phyloP scores from a whole-genome alignment of 164 flowering plant genomes.

The Protea cynaroides region DNA sequence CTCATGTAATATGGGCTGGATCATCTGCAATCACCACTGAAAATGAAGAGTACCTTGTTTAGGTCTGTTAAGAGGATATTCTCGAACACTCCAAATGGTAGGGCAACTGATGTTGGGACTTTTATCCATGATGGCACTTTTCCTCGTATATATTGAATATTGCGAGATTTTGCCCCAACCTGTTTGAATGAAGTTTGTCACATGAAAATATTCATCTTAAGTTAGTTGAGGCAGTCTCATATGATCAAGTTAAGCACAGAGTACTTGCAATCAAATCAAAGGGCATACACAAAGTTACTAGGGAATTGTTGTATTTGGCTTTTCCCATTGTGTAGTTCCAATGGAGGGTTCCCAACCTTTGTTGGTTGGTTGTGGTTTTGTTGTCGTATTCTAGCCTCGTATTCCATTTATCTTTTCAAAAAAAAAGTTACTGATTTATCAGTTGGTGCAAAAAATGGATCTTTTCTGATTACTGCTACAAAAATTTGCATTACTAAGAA shows the following conservation, averaged over 20 bases:
- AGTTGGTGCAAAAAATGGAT: too few species aligned
- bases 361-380: too few species aligned
- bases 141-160: constrained; percentile 24
- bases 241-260: neutral
- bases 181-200: constrained; percentile 7
- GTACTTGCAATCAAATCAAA: neutral
- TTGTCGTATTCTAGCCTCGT: too few species aligned
- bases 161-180: constrained; percentile 36
- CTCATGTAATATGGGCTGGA: too few species aligned
- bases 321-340: too few species aligned
- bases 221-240: neutral
- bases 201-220: neutral
- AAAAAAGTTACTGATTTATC: too few species aligned
- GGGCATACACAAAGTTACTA: neutral
- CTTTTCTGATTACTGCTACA: too few species aligned
- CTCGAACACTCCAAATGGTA: constrained; percentile 37
- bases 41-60: constrained; percentile 20
- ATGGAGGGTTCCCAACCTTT: too few species aligned
- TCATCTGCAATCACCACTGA: too few species aligned
- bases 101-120: constrained; percentile 30
- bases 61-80: constrained; percentile 15
- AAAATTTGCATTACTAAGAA: too few species aligned
- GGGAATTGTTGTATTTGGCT: too few species aligned
- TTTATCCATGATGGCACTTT: constrained; percentile 31
- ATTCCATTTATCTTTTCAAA: too few species aligned